Percentiles rank a stretch among this genome's conserved stretches.
Evolutionary conservation across 2,329 filamentous ascomycete species (phyloP).

Genomic region (Fusarium sp.): DNA sequence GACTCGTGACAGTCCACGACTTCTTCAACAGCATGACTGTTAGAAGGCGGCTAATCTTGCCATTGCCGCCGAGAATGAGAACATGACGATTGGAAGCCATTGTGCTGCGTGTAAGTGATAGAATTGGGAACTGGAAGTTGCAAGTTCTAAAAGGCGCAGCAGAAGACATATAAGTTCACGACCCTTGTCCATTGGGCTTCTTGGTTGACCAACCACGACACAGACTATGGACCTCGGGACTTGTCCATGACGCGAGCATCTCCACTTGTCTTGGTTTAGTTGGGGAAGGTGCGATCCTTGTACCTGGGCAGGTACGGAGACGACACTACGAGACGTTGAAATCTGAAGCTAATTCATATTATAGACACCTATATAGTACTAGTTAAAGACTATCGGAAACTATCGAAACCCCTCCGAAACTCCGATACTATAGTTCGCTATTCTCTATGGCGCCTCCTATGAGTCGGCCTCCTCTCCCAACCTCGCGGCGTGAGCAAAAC

Average conservation of each 20-base stretch:
- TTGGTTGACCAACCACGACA: conserved; percentile 17
- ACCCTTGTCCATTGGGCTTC: conserved; percentile 11
- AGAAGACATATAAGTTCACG: conserved; percentile 15
- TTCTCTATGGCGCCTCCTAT: not conserved
- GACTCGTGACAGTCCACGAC: conserved; percentile 77
- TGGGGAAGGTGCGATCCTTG: conserved; percentile 1
- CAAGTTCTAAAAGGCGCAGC: conserved; percentile 22
- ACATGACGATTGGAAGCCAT: conserved; percentile 55
- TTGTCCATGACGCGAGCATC: conserved; percentile 38
- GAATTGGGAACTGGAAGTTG: not conserved
- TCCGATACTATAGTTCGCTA: not conserved
- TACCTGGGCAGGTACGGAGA: not conserved
- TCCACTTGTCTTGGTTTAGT: conserved; percentile 25
- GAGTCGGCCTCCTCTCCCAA: not conserved
- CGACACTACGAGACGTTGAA: not conserved
- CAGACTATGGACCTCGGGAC: conserved; percentile 30
- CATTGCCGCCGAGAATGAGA: conserved; percentile 79
- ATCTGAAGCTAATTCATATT: not conserved
- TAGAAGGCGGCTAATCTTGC: conserved; percentile 76
- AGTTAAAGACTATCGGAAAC: not conserved
- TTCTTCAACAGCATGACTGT: conserved; percentile 76
- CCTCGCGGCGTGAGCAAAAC: not conserved
- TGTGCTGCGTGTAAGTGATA: not conserved
- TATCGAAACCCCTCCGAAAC: not conserved
- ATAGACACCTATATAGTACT: not conserved